Percentiles rank a stretch among this genome's conserved stretches.
Conservation (phyloP, 2,329 filamentous ascomycete species). For the Boeremia lycopersici region DNA sequence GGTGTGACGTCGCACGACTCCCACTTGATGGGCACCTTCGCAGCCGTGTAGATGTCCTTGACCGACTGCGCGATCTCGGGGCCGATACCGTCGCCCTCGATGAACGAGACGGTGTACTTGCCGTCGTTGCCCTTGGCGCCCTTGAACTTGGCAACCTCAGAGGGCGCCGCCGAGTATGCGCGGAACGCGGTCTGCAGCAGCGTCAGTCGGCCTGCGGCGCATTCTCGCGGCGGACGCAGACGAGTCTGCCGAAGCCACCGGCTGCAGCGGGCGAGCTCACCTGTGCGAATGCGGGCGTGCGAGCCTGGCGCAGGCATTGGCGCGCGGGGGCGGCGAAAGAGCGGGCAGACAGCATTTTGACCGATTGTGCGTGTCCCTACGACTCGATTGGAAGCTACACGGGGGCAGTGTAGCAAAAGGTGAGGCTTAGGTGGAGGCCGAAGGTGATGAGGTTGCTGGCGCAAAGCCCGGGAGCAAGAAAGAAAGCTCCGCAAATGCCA, state of each 20-base stretch:
- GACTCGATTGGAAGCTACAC: constrained; percentile 44
- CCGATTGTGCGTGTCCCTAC: constrained; percentile 28
- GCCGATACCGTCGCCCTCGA: constrained; percentile 98
- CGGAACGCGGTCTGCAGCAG: constrained; percentile 37
- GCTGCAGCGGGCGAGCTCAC: constrained; percentile 52
- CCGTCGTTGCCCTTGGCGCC: constrained; percentile 89
- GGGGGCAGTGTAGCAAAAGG: constrained; percentile 36
- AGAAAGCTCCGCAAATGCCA: constrained; percentile 32
- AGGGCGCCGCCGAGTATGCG: constrained; percentile 60
- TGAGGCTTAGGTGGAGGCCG: constrained; percentile 26
- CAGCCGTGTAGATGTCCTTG: constrained; percentile 97
- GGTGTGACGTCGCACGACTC: constrained; percentile 97
- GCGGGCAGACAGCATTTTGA: constrained; percentile 83
- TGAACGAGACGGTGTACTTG: constrained; percentile 94
- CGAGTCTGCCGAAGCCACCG: background rate
- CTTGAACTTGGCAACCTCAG: constrained; percentile 84
- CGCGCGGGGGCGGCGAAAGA: constrained; percentile 76
- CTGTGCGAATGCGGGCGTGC: constrained; percentile 60
- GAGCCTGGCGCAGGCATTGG: constrained; percentile 76
- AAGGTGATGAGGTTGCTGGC: constrained; percentile 27
- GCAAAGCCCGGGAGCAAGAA: constrained; percentile 37
- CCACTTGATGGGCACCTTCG: constrained; percentile 95
- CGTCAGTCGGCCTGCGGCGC: constrained; percentile 15
- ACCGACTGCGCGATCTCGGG: constrained; percentile 97
- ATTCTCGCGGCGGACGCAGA: background rate